phyloP scores from a whole-genome alignment of 331 rosid species.

The Malus hybrid region DNA sequence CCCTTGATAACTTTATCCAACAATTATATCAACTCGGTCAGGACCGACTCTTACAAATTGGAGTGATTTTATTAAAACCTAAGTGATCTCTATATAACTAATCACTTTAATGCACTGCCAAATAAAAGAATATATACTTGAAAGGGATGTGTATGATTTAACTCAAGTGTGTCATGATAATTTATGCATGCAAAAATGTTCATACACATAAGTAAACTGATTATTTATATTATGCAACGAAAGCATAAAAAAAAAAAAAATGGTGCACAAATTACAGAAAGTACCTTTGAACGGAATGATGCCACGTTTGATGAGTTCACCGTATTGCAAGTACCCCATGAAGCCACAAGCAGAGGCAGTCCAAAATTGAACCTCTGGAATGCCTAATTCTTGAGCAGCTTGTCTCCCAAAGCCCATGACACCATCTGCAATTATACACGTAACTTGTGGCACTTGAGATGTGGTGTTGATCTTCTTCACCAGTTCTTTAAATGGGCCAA shows the following conservation, averaged over 20 bases:
- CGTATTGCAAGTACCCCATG: not conserved
- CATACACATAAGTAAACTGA: not conserved
- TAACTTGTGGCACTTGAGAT: not conserved
- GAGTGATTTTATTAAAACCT: no score
- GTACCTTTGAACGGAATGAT: not conserved
- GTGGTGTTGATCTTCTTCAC: not conserved
- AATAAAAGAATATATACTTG: no score
- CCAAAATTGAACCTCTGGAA: not conserved
- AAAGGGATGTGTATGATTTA: no score
- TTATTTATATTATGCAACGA: not conserved
- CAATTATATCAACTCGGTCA: no score
- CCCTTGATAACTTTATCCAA: no score
- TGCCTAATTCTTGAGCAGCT: not conserved
- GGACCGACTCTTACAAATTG: no score
- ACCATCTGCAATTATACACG: not conserved
- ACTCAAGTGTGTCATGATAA: no score
- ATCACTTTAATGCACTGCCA: no score
- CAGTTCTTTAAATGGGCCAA: not conserved
- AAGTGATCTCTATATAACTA: no score
- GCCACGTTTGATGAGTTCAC: not conserved
- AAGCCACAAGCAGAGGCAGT: not conserved
- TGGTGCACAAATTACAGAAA: not conserved
- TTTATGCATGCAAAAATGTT: no score
- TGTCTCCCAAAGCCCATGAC: not conserved
- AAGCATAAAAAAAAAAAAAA: no score